Conservation (phyloP, 768 basidiomycete genomes). For the Galerina marginata region DNA sequence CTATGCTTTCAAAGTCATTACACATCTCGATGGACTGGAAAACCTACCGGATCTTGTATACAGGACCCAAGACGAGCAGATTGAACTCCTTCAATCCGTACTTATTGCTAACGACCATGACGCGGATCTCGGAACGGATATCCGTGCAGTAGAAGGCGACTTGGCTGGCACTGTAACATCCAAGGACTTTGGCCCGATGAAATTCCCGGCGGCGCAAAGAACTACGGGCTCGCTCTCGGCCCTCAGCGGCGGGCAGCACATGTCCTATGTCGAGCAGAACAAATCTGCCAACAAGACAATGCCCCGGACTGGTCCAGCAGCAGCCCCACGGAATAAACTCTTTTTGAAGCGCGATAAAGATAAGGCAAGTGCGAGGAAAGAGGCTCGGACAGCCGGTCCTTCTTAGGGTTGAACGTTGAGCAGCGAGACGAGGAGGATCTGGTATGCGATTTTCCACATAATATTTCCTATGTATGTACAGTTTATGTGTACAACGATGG, state of each 20-base stretch:
- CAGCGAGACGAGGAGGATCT: too few species aligned
- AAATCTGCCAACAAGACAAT: constrained; percentile 88
- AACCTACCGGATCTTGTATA: constrained; percentile 89
- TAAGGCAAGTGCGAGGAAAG: constrained; percentile 58
- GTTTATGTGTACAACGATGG: too few species aligned
- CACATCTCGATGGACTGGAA: constrained; percentile 92
- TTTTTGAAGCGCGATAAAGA: constrained; percentile 87
- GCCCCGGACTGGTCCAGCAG: constrained; percentile 47
- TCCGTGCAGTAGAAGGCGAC: constrained; percentile 83
- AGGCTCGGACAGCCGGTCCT: constrained; percentile 32
- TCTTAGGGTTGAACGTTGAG: background rate
- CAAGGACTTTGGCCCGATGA: constrained; percentile 83
- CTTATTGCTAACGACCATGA: constrained; percentile 90
- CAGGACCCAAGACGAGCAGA: constrained; percentile 89
- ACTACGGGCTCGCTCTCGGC: constrained; percentile 84
- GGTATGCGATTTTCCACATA: too few species aligned
- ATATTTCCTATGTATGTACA: too few species aligned
- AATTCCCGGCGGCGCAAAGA: constrained; percentile 71
- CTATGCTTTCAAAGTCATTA: constrained; percentile 99
- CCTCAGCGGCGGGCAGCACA: constrained; percentile 87
- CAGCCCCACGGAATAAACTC: constrained; percentile 70
- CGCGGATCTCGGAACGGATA: constrained; percentile 86
- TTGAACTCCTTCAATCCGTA: constrained; percentile 94
- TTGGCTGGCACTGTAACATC: constrained; percentile 86
- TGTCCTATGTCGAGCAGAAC: constrained; percentile 93